A percentile compares a stretch with the other conserved stretches of the same genome.
phyloP scores from a whole-genome alignment of 169 alveolate genomes.

The Plasmodium vivax region DNA sequence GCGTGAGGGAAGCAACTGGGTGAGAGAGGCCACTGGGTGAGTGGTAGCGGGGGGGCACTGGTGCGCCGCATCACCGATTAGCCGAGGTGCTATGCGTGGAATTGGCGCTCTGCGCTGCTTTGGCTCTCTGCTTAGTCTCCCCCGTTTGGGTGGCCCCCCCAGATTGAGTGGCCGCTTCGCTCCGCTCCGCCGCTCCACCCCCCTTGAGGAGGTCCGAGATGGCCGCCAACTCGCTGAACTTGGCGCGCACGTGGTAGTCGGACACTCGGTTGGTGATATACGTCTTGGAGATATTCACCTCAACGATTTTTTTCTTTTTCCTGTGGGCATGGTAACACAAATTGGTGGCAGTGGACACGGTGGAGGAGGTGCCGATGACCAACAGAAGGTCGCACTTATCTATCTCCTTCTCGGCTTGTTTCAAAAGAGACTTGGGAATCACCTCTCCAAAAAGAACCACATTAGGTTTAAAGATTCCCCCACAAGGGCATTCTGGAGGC shows the following conservation, averaged over 20 bases:
- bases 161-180: background rate
- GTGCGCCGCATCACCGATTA: background rate
- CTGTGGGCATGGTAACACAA: slow-evolving; percentile 40
- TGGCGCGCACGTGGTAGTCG: slow-evolving; percentile 42
- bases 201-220: slow-evolving; percentile 21
- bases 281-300: slow-evolving; percentile 37
- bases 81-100: background rate
- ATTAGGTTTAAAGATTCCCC: slow-evolving; percentile 66
- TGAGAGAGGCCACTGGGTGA: too few species aligned
- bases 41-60: background rate
- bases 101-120: too few species aligned
- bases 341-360: slow-evolving; percentile 65
- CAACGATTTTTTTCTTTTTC: slow-evolving; percentile 59
- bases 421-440: slow-evolving; percentile 25
- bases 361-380: slow-evolving; percentile 57
- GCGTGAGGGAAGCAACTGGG: background rate
- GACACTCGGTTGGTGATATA: slow-evolving; percentile 52
- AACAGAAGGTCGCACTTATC: slow-evolving; percentile 34
- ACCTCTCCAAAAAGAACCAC: slow-evolving; percentile 63
- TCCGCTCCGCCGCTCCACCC: background rate
- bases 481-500: slow-evolving; percentile 75
- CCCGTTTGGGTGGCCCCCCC: background rate
- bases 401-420: slow-evolving; percentile 57
- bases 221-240: slow-evolving; percentile 30
- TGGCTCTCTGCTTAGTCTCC: background rate